These are phyloP conservation scores for Polyplosphaeria fusca DNA, from an alignment of 495 filamentous ascomycete genomes.

Conservation along the genomic window DNA sequence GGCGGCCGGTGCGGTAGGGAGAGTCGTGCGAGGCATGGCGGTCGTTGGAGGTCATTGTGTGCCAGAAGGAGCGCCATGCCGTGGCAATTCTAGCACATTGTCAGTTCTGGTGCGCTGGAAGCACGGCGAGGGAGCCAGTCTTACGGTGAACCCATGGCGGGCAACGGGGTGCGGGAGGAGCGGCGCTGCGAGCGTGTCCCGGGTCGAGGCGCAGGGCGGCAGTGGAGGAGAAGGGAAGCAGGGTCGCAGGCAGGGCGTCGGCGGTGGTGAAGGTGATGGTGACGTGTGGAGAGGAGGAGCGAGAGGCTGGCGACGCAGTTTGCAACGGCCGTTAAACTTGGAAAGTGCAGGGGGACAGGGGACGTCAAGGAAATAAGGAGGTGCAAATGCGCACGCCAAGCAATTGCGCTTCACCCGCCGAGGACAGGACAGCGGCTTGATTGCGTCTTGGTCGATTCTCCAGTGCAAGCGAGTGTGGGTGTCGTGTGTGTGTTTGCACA, in stretches of 20 bases:
- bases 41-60: conserved; percentile 75
- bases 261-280: too few relatives aligned
- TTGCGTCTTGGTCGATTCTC: too few relatives aligned
- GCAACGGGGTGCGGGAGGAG: conserved; percentile 17
- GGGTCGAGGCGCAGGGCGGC: not conserved
- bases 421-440: conserved; percentile 2
- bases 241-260: not conserved
- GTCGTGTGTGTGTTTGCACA: too few relatives aligned
- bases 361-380: too few relatives aligned
- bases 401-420: conserved; percentile 3
- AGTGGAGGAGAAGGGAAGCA: not conserved
- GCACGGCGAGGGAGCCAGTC: too few relatives aligned
- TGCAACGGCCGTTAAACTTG: too few relatives aligned
- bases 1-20: conserved; percentile 42
- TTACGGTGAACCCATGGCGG: conserved; percentile 33
- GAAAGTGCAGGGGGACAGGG: too few relatives aligned
- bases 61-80: conserved; percentile 82
- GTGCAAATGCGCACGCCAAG: conserved; percentile 7
- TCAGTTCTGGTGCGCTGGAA: conserved; percentile 7
- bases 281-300: too few relatives aligned
- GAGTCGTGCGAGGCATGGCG: conserved; percentile 48
- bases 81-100: conserved; percentile 52
- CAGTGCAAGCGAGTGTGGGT: too few relatives aligned
- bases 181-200: not conserved
- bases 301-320: too few relatives aligned